phyloP scores from a whole-genome alignment of 306 rosid genomes.

The Vigna unguiculata region DNA sequence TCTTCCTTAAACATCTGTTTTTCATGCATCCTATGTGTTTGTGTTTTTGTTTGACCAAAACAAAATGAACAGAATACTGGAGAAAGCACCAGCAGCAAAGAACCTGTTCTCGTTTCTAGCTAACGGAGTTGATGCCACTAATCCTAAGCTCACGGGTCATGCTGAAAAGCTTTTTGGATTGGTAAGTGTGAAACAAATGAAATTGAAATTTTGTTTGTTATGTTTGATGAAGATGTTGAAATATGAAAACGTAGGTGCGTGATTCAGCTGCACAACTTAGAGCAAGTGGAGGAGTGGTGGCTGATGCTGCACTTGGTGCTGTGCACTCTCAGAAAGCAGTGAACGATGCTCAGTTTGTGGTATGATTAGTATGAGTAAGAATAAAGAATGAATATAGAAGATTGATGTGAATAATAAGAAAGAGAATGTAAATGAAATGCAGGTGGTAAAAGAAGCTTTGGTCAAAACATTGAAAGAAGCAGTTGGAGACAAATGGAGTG shows the following conservation, averaged over 20 bases:
- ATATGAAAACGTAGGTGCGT: no score
- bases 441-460: constrained; percentile 51
- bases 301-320: constrained; percentile 16
- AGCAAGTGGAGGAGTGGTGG: constrained; percentile 23
- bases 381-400: no score
- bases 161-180: constrained; percentile 42
- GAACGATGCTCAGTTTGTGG: constrained; percentile 37
- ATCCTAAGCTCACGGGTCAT: constrained; percentile 36
- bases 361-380: no score
- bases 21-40: not conserved
- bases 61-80: constrained; percentile 33
- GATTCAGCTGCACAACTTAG: constrained; percentile 41
- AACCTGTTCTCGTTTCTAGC: constrained; percentile 43
- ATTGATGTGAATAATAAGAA: no score
- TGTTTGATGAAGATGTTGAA: no score
- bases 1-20: not conserved
- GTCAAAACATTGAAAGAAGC: constrained; percentile 44
- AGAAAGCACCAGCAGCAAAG: constrained; percentile 44
- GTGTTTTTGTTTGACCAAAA: not conserved
- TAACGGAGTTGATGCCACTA: constrained; percentile 21
- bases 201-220: no score
- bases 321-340: constrained; percentile 37
- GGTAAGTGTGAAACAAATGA: constrained; percentile 13
- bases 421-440: not conserved
- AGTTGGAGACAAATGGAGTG: constrained; percentile 40